Evolutionary conservation across 2,329 filamentous ascomycete genomes (phyloP), one percentile per base, ranked within the genome.

Genomic region (Arthrobotrys conoides): DNA sequence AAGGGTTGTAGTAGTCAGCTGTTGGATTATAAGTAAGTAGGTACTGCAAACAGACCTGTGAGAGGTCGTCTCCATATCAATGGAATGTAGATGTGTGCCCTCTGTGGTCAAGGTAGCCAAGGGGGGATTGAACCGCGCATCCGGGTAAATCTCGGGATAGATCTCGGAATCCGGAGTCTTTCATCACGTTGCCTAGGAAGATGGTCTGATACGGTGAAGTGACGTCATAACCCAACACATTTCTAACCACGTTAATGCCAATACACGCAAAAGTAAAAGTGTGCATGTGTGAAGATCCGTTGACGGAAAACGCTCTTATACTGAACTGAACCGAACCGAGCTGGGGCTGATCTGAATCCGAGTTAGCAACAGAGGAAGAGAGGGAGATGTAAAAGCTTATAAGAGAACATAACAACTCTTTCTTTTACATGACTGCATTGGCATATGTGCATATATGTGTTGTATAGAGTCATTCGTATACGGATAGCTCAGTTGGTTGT

Each of bases 151-250:
- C 30, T 44, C 57, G 57, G 57, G n/a, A 44, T 20, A 27, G 57
- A 61, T 61, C 57, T 61, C 57, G 57, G 57, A 61, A 41, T 41
- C 14, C 16, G 38, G 38, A 24, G 10, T 38, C 16, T 12, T 1
- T 30, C 27, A 30, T 30, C 6, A 30, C 27, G 51, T 46, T 46
- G 44, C 18, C 44, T 5, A 55, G 51, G 24, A 8, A 33, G 24
- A 55, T 55, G 53, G 53, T 30, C 57, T 44, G 57, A 61, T 61
- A 20, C 36, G 57, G 57, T 61, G 57, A 61, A 61, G 36, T 61
- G 57, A 61, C 36, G n/a, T 61, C 57, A 61, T 61, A 6, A 14
- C 57, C 46, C 57, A 61, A 61, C 57, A 61, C 57, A 61, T 61
- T 57, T 61, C 55, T 16, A 20, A 61, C 27, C 14, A 12, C 10